These are phyloP conservation scores for Maudiozyma serrabonitensis DNA, from an alignment of 805 yeast genomes.

Conservation along the genomic window DNA sequence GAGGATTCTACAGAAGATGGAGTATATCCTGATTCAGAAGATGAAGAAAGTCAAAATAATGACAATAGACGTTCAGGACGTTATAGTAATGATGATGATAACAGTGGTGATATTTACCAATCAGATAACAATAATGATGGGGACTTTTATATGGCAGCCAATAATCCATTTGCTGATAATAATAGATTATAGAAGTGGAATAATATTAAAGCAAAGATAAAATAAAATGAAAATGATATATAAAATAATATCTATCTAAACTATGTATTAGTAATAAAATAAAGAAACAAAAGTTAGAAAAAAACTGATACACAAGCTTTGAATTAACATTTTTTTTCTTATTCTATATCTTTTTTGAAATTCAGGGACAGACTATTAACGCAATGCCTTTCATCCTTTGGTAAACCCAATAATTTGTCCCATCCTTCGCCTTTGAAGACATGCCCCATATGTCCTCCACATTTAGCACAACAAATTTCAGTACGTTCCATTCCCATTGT, in stretches of 20 bases:
- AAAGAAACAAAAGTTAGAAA: background rate
- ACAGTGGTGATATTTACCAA: slow-evolving; percentile 12
- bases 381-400: slow-evolving; percentile 90
- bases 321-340: too few relatives aligned
- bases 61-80: slow-evolving; percentile 1
- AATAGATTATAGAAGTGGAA: background rate
- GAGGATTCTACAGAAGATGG: slow-evolving; percentile 32
- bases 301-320: background rate
- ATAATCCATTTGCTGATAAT: background rate
- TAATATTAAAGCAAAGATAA: background rate
- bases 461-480: slow-evolving; percentile 79
- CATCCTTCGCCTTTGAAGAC: slow-evolving; percentile 91
- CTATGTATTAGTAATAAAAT: too few relatives aligned
- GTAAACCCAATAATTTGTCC: slow-evolving; percentile 33
- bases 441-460: slow-evolving; percentile 96
- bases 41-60: slow-evolving; percentile 30
- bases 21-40: slow-evolving; percentile 14
- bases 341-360: slow-evolving; percentile 32
- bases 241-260: too few relatives aligned
- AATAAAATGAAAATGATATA: background rate
- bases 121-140: slow-evolving; percentile 7
- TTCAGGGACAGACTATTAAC: slow-evolving; percentile 79
- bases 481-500: slow-evolving; percentile 72
- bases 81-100: slow-evolving; percentile 10
- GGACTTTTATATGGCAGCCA: background rate